Percentiles rank a stretch among this genome's conserved stretches.
Evolutionary conservation across 2,329 filamentous ascomycete genomes (phyloP).

Genomic region (Talaromyces marneffei): DNA sequence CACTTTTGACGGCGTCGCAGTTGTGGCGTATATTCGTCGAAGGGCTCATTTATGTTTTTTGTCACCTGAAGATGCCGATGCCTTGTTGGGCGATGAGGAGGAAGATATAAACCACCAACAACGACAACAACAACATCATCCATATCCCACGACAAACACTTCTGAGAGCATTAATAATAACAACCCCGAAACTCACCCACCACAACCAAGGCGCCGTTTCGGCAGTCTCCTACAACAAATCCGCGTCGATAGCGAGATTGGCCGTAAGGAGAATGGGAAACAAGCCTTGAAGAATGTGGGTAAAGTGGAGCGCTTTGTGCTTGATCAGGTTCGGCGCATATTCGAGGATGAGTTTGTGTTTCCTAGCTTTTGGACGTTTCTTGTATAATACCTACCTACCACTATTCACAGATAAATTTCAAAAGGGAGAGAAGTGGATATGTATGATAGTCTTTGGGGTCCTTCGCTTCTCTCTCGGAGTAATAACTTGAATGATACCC

Average conservation of each 20-base stretch:
- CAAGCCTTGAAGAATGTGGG: constrained; percentile 97
- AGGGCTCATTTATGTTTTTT: constrained; percentile 91
- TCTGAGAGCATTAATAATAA: not conserved
- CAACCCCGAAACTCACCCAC: constrained; percentile 18
- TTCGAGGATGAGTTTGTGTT: constrained; percentile 99
- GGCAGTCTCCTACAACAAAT: constrained; percentile 79
- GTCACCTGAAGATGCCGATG: constrained; percentile 81
- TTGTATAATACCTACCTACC: constrained; percentile 58
- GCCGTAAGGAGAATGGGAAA: constrained; percentile 81
- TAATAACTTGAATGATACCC: not conserved
- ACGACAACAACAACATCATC: constrained; percentile 27
- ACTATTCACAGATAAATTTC: not conserved
- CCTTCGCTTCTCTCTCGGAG: not conserved
- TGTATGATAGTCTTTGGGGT: not conserved
- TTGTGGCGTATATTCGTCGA: constrained; percentile 84
- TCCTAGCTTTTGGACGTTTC: constrained; percentile 96
- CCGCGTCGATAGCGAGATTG: constrained; percentile 94
- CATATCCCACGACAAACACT: constrained; percentile 20
- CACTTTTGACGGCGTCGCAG: constrained; percentile 90
- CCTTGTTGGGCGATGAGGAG: constrained; percentile 54
- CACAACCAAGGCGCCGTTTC: constrained; percentile 21
- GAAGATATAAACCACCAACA: too few relatives aligned
- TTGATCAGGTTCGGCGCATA: constrained; percentile 92
- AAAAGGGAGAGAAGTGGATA: not conserved
- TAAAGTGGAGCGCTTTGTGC: constrained; percentile 94